Percentiles rank a stretch among this genome's conserved stretches.
These are phyloP conservation scores for Lactifluus rugatus DNA, from an alignment of 768 basidiomycete species.

Conservation along the genomic window DNA sequence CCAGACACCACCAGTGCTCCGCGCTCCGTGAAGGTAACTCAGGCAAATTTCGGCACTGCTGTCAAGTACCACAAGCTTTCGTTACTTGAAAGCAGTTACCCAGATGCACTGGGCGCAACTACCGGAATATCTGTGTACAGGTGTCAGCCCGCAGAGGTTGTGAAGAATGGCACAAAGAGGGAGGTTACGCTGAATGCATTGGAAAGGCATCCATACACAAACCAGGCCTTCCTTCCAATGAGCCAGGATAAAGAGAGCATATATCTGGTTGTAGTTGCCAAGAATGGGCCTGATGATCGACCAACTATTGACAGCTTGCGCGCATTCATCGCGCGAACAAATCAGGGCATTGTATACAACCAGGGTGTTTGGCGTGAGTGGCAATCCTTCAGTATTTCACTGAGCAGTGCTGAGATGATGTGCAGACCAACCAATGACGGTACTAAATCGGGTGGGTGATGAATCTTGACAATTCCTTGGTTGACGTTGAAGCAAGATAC, in stretches of 20 bases:
- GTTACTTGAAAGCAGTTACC: constrained; percentile 58
- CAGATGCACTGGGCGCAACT: constrained; percentile 43
- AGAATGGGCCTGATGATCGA: constrained; percentile 63
- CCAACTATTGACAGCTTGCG: constrained; percentile 68
- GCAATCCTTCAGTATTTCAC: neutral
- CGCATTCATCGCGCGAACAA: constrained; percentile 71
- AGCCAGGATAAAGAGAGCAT: constrained; percentile 45
- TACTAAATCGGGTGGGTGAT: constrained; percentile 51
- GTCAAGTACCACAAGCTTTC: constrained; percentile 89
- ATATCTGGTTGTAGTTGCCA: constrained; percentile 82
- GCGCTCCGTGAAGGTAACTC: constrained; percentile 58
- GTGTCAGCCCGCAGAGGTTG: constrained; percentile 48
- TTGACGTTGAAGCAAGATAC: neutral
- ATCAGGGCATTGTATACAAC: constrained; percentile 82
- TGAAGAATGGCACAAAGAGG: constrained; percentile 38
- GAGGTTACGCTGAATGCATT: constrained; percentile 61
- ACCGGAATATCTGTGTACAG: constrained; percentile 77
- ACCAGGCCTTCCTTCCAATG: constrained; percentile 94
- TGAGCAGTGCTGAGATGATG: neutral
- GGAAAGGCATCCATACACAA: constrained; percentile 84
- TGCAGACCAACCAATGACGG: constrained; percentile 88
- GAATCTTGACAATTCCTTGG: neutral
- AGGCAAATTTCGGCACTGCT: constrained; percentile 85
- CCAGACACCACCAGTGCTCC: constrained; percentile 51
- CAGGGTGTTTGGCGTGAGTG: constrained; percentile 85